A percentile compares a stretch with the other conserved stretches of the same genome.
Evolutionary conservation across 495 filamentous ascomycete genomes (phyloP).

Genomic region (Diplogelasinospora grovesii): DNA sequence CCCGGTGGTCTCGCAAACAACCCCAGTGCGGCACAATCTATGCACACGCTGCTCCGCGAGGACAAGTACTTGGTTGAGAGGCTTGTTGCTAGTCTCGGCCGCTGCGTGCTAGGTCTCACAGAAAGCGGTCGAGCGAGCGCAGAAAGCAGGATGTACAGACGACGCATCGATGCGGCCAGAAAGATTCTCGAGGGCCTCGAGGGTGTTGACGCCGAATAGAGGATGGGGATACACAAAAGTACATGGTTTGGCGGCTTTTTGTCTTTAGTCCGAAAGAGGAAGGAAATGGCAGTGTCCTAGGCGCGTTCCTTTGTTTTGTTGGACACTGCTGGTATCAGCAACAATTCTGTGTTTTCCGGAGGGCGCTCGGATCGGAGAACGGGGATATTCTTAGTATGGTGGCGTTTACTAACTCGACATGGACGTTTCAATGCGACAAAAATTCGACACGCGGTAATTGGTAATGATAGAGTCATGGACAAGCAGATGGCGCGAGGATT

Average conservation of each 20-base stretch:
- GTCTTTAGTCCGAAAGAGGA: neutral
- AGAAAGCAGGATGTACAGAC: conserved; percentile 55
- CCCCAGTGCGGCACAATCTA: conserved; percentile 19
- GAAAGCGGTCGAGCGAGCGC: conserved; percentile 52
- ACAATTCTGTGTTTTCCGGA: too few species aligned
- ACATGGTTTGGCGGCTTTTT: neutral
- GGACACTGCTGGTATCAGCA: too few species aligned
- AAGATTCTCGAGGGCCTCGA: conserved; percentile 60
- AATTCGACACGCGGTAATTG: too few species aligned
- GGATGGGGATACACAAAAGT: neutral
- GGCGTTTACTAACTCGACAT: too few species aligned
- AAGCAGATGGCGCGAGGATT: too few species aligned
- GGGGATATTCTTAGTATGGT: too few species aligned
- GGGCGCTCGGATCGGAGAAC: too few species aligned
- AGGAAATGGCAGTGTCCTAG: too few species aligned
- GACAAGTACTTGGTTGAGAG: conserved; percentile 72
- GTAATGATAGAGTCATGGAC: too few species aligned
- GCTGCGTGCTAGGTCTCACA: conserved; percentile 62
- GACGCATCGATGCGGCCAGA: conserved; percentile 66
- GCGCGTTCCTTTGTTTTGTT: too few species aligned
- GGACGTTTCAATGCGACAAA: too few species aligned
- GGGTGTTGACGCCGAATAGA: neutral
- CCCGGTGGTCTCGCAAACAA: conserved; percentile 20
- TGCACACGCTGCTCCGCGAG: conserved; percentile 53
- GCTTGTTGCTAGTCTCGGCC: conserved; percentile 65